phyloP scores from a whole-genome alignment of 164 flowering plant genomes.

The Tetrastigma voinierianum region DNA sequence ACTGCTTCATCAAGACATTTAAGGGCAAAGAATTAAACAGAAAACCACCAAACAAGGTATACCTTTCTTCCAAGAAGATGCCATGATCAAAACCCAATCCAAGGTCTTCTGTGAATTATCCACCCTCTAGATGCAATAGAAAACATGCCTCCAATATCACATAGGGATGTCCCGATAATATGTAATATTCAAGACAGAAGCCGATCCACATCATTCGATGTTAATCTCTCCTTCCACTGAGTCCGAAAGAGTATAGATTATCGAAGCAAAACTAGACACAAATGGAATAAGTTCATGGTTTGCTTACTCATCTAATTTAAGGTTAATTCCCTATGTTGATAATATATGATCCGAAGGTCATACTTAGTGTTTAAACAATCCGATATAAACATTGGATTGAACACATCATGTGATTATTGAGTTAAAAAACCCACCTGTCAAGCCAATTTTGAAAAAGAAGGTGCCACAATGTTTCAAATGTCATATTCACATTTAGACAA shows the following conservation, averaged over 20 bases:
- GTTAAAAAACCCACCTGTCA: no score
- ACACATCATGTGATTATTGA: no score
- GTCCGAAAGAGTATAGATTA: slow-evolving; percentile 43
- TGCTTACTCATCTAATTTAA: neutral
- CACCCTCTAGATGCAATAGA: slow-evolving; percentile 76
- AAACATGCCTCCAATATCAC: slow-evolving; percentile 95
- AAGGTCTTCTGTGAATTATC: slow-evolving; percentile 89
- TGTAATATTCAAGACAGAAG: slow-evolving; percentile 73
- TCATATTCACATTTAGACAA: neutral
- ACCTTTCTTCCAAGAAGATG: slow-evolving; percentile 89
- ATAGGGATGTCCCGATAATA: slow-evolving; percentile 68
- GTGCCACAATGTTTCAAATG: no score
- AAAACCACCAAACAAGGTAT: slow-evolving; percentile 13
- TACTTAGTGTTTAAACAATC: no score
- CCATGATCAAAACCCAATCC: slow-evolving; percentile 99
- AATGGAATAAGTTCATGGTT: neutral
- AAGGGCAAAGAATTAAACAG: neutral
- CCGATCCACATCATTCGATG: slow-evolving; percentile 88
- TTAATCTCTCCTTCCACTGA: slow-evolving; percentile 53
- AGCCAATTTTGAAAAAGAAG: no score
- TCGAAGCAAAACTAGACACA: neutral
- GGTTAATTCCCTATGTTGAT: no score
- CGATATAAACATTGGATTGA: no score
- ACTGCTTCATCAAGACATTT: neutral
- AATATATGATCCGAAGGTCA: no score